Percentiles rank a stretch among this genome's conserved stretches.
phyloP scores from a whole-genome alignment of 2,329 filamentous ascomycete genomes.

The Sarocladium strictum region DNA sequence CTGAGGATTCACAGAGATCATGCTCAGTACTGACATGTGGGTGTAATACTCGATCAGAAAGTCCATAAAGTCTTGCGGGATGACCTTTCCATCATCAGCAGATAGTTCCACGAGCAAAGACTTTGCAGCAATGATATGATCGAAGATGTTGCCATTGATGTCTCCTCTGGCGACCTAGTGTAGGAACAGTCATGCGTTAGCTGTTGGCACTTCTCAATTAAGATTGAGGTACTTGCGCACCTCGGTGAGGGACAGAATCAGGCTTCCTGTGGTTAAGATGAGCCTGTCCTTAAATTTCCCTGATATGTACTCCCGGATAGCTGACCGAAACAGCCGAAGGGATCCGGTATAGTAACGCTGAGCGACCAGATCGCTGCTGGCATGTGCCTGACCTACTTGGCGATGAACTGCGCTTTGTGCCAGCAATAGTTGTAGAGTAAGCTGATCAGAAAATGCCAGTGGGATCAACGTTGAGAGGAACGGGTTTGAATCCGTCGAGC shows the following conservation, averaged over 20 bases:
- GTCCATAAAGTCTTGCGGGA: slow-evolving; percentile 26
- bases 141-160: slow-evolving; percentile 30
- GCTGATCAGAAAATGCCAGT: slow-evolving; percentile 28
- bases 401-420: slow-evolving; percentile 26
- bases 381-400: slow-evolving; percentile 9
- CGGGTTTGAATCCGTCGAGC: slow-evolving; percentile 29
- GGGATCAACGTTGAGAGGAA: slow-evolving; percentile 32
- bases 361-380: slow-evolving; percentile 12
- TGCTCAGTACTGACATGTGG: slow-evolving; percentile 31
- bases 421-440: slow-evolving; percentile 30
- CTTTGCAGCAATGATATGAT: slow-evolving; percentile 30
- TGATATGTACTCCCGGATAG: slow-evolving; percentile 16
- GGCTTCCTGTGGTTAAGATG: slow-evolving; percentile 27
- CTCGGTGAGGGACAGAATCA: slow-evolving; percentile 35
- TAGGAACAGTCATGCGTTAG: not conserved
- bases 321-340: slow-evolving; percentile 16
- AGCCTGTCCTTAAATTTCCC: slow-evolving; percentile 17
- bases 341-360: slow-evolving; percentile 17
- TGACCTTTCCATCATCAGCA: slow-evolving; percentile 17
- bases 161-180: slow-evolving; percentile 23
- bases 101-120: slow-evolving; percentile 25
- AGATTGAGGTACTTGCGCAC: slow-evolving; percentile 16
- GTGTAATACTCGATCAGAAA: slow-evolving; percentile 35
- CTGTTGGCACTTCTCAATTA: not conserved
- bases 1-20: slow-evolving; percentile 28